These are phyloP conservation scores for Pichia sp. DNA, from an alignment of 1,139 yeast species.

Conservation along the genomic window DNA sequence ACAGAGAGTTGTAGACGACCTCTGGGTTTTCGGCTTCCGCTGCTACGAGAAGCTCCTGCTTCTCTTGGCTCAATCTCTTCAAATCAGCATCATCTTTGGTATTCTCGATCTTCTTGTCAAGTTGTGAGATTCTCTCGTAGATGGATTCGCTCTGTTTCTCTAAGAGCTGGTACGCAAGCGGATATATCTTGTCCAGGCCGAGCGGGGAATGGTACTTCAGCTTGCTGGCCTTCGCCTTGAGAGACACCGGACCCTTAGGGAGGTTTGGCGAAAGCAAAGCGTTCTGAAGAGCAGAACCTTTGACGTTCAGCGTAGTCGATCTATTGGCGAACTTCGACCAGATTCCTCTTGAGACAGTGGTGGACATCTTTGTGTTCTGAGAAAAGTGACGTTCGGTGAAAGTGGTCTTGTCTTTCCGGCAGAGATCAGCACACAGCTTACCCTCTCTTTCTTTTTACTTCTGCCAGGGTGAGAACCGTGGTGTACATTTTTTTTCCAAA, in stretches of 20 bases:
- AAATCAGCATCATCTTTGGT: constrained; percentile 17
- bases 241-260: constrained; percentile 46
- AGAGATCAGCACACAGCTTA: neutral
- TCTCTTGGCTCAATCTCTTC: constrained; percentile 15
- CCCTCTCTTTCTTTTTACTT: no score
- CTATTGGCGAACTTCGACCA: constrained; percentile 48
- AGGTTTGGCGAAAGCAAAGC: constrained; percentile 38
- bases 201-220: constrained; percentile 60
- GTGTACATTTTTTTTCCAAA: neutral
- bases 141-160: constrained; percentile 41
- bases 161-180: constrained; percentile 58
- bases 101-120: constrained; percentile 26
- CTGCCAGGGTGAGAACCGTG: no score
- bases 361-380: neutral
- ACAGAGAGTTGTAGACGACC: constrained; percentile 63
- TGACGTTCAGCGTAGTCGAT: constrained; percentile 38
- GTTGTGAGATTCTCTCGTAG: constrained; percentile 31
- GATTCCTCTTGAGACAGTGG: constrained; percentile 32
- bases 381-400: no score
- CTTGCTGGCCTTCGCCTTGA: constrained; percentile 42
- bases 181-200: constrained; percentile 69
- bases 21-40: constrained; percentile 80
- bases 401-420: neutral
- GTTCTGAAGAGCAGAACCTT: constrained; percentile 32
- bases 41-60: constrained; percentile 34